These are phyloP conservation scores for Escovopsis sp. DNA, from an alignment of 2,329 filamentous ascomycete species.

Conservation along the genomic window DNA sequence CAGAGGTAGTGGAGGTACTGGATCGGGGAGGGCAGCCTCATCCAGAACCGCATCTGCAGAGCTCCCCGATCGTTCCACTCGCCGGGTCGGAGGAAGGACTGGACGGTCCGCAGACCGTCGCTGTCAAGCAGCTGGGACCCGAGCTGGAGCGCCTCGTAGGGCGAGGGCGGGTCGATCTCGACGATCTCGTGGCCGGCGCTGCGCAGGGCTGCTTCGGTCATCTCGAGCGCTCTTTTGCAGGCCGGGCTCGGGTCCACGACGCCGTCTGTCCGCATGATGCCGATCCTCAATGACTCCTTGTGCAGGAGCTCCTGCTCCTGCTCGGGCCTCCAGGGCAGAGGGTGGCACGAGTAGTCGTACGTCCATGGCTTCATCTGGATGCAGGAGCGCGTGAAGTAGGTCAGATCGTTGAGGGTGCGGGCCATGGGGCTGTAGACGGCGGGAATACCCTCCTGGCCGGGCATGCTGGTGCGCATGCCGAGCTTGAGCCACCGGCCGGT, in stretches of 20 bases:
- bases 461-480: slow-evolving; percentile 76
- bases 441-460: slow-evolving; percentile 78
- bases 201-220: slow-evolving; percentile 53
- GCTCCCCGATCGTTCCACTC: slow-evolving; percentile 73
- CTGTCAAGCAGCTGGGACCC: slow-evolving; percentile 70
- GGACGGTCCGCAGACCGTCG: slow-evolving; percentile 70
- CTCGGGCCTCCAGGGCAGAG: slow-evolving; percentile 60
- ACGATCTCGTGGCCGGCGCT: slow-evolving; percentile 62
- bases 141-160: slow-evolving; percentile 61
- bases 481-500: slow-evolving; percentile 83
- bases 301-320: slow-evolving; percentile 42
- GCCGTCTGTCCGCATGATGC: slow-evolving; percentile 63
- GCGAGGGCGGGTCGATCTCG: slow-evolving; percentile 47
- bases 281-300: slow-evolving; percentile 53
- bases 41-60: slow-evolving; percentile 58
- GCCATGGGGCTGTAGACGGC: slow-evolving; percentile 90
- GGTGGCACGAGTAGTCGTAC: slow-evolving; percentile 76
- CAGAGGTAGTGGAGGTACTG: slow-evolving; percentile 82
- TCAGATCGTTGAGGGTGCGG: slow-evolving; percentile 65
- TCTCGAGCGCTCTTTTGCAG: slow-evolving; percentile 60
- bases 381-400: slow-evolving; percentile 68
- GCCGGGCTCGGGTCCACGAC: slow-evolving; percentile 81
- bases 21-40: slow-evolving; percentile 55
- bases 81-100: slow-evolving; percentile 58
- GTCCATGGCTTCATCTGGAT: slow-evolving; percentile 76